Conservation (phyloP, 345 rosid genomes). For the Hirschfeldia incana region DNA sequence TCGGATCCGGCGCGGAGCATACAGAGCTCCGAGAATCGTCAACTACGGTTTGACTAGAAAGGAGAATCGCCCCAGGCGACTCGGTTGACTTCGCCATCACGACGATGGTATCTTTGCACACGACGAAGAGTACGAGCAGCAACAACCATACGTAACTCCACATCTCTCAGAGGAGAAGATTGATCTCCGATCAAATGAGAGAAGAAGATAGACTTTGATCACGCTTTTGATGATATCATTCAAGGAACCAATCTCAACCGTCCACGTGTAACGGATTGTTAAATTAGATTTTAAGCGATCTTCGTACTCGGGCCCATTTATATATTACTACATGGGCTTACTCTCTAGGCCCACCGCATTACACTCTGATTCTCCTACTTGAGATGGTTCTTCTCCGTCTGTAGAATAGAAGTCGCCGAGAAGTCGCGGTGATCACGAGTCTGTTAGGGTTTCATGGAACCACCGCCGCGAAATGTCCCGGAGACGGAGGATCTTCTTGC, state of each 20-base stretch:
- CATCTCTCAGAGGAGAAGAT: conserved; percentile 15
- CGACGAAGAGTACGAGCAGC: background rate
- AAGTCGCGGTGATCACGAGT: background rate
- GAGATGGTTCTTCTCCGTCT: no score
- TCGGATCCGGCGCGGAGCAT: conserved; percentile 53
- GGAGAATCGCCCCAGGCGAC: conserved; percentile 34
- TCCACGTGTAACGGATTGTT: conserved; percentile 6
- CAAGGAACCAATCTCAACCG: background rate
- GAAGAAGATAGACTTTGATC: background rate
- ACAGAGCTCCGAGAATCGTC: conserved; percentile 29
- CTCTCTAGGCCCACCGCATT: background rate
- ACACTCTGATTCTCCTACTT: background rate
- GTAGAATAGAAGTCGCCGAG: no score
- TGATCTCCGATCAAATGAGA: background rate
- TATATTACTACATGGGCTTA: background rate
- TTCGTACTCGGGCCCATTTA: background rate
- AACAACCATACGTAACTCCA: conserved; percentile 20
- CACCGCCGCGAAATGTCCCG: background rate
- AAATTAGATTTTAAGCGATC: background rate
- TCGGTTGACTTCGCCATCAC: conserved; percentile 11
- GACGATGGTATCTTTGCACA: background rate
- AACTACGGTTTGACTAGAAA: conserved; percentile 44
- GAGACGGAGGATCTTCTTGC: background rate
- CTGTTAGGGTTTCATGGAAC: background rate
- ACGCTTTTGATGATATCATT: background rate